Conservation (phyloP, 2,329 filamentous ascomycete species). For the Lachnellula cervina region DNA sequence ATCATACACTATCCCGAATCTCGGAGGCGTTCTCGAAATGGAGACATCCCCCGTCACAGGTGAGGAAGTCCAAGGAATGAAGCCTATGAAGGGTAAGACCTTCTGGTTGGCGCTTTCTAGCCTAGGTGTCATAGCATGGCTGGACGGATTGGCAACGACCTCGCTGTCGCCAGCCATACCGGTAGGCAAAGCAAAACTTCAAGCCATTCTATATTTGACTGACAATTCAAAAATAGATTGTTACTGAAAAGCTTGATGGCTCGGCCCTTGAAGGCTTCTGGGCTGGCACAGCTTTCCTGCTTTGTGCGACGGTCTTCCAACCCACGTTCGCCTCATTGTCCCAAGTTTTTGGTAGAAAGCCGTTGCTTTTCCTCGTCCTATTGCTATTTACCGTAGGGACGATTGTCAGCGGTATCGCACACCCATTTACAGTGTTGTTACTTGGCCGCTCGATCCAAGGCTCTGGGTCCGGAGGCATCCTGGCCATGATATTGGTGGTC, state of each 20-base stretch:
- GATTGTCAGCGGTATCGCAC: slow-evolving; percentile 30
- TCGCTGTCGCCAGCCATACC: not conserved
- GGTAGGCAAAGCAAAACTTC: not conserved
- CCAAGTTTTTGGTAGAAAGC: slow-evolving; percentile 34
- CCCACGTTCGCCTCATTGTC: slow-evolving; percentile 37
- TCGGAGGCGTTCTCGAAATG: not conserved
- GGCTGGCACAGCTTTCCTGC: slow-evolving; percentile 63
- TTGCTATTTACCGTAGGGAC: slow-evolving; percentile 33
- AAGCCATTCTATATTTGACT: not conserved
- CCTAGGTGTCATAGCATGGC: not conserved
- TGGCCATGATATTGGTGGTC: slow-evolving; percentile 37
- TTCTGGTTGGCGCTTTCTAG: not conserved
- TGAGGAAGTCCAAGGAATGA: not conserved
- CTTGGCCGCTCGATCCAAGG: slow-evolving; percentile 38
- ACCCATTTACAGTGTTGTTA: slow-evolving; percentile 29
- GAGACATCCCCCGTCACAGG: not conserved
- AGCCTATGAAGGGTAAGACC: not conserved
- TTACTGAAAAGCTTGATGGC: slow-evolving; percentile 35
- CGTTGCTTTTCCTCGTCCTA: slow-evolving; percentile 6
- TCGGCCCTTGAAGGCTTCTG: slow-evolving; percentile 58
- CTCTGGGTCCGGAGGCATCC: slow-evolving; percentile 44
- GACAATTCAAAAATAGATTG: not conserved
- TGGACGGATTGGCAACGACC: not conserved
- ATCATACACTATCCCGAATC: no score
- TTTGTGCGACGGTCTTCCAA: slow-evolving; percentile 56